Percentiles rank a stretch among this genome's conserved stretches.
Evolutionary conservation across 2,329 filamentous ascomycete genomes (phyloP).

Genomic region (Arthroderma uncinatum): DNA sequence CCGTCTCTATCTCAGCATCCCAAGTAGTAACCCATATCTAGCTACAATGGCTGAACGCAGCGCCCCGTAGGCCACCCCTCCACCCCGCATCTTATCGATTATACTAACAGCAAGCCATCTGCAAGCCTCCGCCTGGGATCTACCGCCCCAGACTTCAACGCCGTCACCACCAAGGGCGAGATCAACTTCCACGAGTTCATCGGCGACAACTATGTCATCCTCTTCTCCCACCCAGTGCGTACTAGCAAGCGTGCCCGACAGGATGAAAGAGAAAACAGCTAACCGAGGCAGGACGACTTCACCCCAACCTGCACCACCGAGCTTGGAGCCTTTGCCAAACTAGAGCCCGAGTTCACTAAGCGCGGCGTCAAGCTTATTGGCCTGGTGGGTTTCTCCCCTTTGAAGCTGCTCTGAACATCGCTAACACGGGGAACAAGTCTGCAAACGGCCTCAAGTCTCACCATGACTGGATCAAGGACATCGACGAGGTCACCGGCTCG

Average conservation of each 20-base stretch:
- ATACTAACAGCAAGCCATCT: background rate
- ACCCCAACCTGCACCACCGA: constrained; percentile 94
- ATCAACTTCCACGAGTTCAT: constrained; percentile 65
- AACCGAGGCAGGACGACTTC: constrained; percentile 50
- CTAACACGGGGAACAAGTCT: constrained; percentile 31
- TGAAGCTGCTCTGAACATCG: background rate
- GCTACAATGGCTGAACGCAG: constrained; percentile 33
- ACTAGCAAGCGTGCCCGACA: too few relatives aligned
- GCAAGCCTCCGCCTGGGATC: constrained; percentile 52
- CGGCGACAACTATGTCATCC: constrained; percentile 56
- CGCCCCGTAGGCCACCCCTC: constrained; percentile 29
- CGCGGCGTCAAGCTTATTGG: constrained; percentile 86
- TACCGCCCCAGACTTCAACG: constrained; percentile 57
- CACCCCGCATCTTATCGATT: background rate
- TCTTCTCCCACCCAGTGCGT: constrained; percentile 57
- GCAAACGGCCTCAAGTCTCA: constrained; percentile 80
- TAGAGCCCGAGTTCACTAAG: constrained; percentile 77
- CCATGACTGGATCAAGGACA: constrained; percentile 82
- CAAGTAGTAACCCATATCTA: too few relatives aligned
- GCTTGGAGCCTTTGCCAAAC: constrained; percentile 82
- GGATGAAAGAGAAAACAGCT: constrained; percentile 9
- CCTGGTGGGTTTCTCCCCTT: constrained; percentile 39
- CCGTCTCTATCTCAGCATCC: too few relatives aligned
- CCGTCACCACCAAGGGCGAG: constrained; percentile 53
- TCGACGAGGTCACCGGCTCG: constrained; percentile 63